Percentiles rank a stretch among this genome's conserved stretches.
These are phyloP conservation scores for Rhodotorula toruloides DNA, from an alignment of 768 basidiomycete genomes.

Conservation along the genomic window DNA sequence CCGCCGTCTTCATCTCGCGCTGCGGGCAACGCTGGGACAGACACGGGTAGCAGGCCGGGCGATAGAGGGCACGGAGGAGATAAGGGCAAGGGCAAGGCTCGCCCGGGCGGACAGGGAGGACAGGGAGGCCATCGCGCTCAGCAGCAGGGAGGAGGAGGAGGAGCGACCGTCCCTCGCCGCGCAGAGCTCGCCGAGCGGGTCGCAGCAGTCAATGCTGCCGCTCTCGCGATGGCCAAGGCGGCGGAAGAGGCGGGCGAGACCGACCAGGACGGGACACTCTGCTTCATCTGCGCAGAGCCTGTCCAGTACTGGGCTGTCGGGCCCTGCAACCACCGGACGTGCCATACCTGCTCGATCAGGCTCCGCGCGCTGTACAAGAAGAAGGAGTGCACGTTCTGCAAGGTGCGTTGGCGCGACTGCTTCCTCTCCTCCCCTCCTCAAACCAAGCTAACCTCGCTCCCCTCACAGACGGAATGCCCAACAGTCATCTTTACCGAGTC, in stretches of 20 bases:
- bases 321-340: slow-evolving; percentile 87
- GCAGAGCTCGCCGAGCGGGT: neutral
- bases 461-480: slow-evolving; percentile 38
- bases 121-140: neutral
- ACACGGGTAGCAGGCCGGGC: neutral
- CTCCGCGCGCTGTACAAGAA: slow-evolving; percentile 90
- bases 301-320: slow-evolving; percentile 85
- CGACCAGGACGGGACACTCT: slow-evolving; percentile 47
- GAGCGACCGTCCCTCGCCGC: neutral
- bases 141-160: neutral
- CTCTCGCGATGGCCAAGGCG: slow-evolving; percentile 14
- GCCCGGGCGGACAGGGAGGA: neutral
- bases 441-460: slow-evolving; percentile 10
- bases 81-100: slow-evolving; percentile 12
- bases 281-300: slow-evolving; percentile 93
- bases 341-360: slow-evolving; percentile 86
- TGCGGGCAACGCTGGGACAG: no score
- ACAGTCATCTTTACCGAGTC: slow-evolving; percentile 31
- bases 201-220: neutral
- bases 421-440: neutral
- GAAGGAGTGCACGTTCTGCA: slow-evolving; percentile 90
- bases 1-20: slow-evolving; percentile 56
- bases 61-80: neutral
- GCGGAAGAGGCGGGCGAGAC: slow-evolving; percentile 27
- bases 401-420: slow-evolving; percentile 55